Conservation (phyloP, 208 protist species). For the Sergeia podlipaevii region DNA sequence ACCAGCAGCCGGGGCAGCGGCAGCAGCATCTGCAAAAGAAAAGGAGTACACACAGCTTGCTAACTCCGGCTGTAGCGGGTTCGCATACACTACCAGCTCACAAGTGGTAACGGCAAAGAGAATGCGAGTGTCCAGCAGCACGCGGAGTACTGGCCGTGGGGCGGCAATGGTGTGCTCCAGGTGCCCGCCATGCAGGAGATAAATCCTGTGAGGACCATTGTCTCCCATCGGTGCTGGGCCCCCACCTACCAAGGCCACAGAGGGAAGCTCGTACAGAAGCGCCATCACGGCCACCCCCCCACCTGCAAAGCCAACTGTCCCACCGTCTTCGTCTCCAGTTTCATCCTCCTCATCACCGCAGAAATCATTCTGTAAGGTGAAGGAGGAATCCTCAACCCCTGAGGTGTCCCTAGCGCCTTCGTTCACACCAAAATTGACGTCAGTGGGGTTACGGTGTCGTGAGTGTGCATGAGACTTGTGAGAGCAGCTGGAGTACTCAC, state of each 20-base stretch:
- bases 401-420: too few species aligned
- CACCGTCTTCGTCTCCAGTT: not conserved
- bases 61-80: constrained; percentile 28
- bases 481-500: too few species aligned
- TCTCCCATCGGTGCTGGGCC: constrained; percentile 51
- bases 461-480: too few species aligned
- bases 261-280: constrained; percentile 51
- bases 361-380: not conserved
- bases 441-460: too few species aligned
- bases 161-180: constrained; percentile 5
- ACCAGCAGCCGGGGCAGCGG: too few species aligned
- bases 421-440: too few species aligned
- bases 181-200: constrained; percentile 15
- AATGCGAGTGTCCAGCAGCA: constrained; percentile 28
- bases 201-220: constrained; percentile 6
- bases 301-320: constrained; percentile 20
- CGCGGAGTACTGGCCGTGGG: constrained; percentile 17
- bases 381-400: too few species aligned
- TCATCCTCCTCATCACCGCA: too few species aligned
- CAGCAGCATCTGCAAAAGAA: too few species aligned
- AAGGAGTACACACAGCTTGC: too few species aligned
- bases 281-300: constrained; percentile 57
- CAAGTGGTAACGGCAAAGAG: constrained; percentile 31
- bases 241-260: constrained; percentile 58
- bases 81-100: constrained; percentile 31